Percentiles rank a stretch among this genome's conserved stretches.
These are phyloP conservation scores for Eleusine indica DNA, from an alignment of 176 grass and related monocot genomes.

Conservation along the genomic window DNA sequence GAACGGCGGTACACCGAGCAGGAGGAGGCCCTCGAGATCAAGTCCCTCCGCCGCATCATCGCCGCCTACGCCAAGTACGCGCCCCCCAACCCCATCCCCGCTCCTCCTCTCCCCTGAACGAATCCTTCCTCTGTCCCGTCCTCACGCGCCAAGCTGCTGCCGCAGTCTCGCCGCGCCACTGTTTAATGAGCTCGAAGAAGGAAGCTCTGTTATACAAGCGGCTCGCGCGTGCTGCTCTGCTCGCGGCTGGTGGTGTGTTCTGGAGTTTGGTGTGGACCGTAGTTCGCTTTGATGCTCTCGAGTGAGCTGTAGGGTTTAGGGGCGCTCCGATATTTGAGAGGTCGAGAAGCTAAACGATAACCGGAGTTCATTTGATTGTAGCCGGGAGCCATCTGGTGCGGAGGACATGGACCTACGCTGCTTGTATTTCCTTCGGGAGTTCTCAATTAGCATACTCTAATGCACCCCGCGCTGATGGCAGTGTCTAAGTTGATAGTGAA, in stretches of 20 bases:
- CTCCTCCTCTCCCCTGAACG: background rate
- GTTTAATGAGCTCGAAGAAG: background rate
- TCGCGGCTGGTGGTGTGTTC: background rate
- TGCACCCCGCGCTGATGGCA: background rate
- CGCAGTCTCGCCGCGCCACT: background rate
- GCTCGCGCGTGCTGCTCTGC: background rate
- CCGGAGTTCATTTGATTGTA: background rate
- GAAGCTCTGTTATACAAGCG: background rate
- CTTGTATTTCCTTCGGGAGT: background rate
- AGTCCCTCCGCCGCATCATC: conserved; percentile 89
- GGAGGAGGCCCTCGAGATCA: conserved; percentile 92
- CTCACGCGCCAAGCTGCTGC: background rate
- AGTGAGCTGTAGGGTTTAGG: conserved; percentile 35
- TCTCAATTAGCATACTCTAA: background rate
- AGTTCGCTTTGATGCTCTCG: conserved; percentile 2
- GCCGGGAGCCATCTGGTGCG: background rate
- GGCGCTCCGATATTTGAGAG: background rate
- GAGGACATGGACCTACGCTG: background rate
- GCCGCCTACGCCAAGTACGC: conserved; percentile 86
- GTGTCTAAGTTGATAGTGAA: background rate
- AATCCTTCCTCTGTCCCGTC: background rate
- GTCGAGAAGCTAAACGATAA: background rate
- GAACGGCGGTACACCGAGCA: conserved; percentile 84
- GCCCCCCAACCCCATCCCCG: background rate
- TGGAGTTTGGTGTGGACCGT: conserved; percentile 22